These are phyloP conservation scores for Xerophyta viscosa DNA, from an alignment of 106 monocot species.

Conservation along the genomic window DNA sequence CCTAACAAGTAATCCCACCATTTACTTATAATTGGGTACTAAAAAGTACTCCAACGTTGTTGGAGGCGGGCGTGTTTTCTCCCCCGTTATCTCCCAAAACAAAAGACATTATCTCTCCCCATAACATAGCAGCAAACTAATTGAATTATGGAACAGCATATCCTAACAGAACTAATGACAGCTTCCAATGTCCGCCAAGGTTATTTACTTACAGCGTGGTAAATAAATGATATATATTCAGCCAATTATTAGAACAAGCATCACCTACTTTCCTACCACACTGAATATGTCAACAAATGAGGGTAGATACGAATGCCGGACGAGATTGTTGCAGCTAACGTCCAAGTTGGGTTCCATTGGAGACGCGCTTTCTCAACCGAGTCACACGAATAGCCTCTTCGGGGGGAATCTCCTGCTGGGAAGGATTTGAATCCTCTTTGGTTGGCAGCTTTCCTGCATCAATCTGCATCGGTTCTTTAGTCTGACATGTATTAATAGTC, in stretches of 20 bases:
- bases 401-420: constrained; percentile 14
- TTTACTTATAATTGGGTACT: too few species aligned
- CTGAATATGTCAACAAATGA: neutral
- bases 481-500: neutral
- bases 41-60: too few species aligned
- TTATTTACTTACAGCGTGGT: too few species aligned
- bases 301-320: neutral
- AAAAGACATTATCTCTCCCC: too few species aligned
- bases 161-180: too few species aligned
- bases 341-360: neutral
- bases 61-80: too few species aligned
- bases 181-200: too few species aligned
- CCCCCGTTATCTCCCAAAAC: too few species aligned
- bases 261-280: neutral
- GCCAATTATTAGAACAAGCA: neutral
- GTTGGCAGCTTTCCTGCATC: neutral
- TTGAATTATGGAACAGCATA: too few species aligned
- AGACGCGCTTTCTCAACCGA: constrained; percentile 36
- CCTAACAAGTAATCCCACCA: too few species aligned
- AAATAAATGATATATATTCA: neutral
- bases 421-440: constrained; percentile 4
- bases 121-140: too few species aligned
- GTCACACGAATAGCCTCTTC: constrained; percentile 54
- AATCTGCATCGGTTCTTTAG: constrained; percentile 5
- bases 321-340: constrained; percentile 6